Evolutionary conservation across 2,329 filamentous ascomycete species (phyloP).

Genomic region (Blastomyces emzantsi): DNA sequence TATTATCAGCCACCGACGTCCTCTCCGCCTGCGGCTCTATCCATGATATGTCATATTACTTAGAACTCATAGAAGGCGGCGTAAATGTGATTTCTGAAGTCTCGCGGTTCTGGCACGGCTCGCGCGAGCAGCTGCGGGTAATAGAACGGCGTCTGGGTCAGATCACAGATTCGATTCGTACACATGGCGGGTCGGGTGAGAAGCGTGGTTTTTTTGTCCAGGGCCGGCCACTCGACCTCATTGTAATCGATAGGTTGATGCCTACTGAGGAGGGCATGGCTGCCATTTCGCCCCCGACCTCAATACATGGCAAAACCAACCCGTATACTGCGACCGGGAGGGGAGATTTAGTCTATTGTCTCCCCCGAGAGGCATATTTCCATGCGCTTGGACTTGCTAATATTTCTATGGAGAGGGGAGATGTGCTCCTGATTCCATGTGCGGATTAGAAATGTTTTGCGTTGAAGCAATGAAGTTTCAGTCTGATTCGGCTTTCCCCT

Average conservation of each 20-base stretch:
- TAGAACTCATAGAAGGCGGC: constrained; percentile 47
- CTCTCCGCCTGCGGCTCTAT: constrained; percentile 52
- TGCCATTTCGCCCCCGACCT: constrained; percentile 27
- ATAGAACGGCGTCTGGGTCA: constrained; percentile 41
- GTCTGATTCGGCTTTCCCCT: neutral
- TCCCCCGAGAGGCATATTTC: constrained; percentile 23
- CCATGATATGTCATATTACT: constrained; percentile 42
- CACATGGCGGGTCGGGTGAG: constrained; percentile 25
- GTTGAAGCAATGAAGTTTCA: neutral
- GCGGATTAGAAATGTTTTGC: neutral
- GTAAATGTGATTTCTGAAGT: constrained; percentile 49
- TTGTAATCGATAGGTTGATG: constrained; percentile 4
- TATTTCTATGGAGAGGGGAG: constrained; percentile 19
- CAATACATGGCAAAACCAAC: constrained; percentile 14
- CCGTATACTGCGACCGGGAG: constrained; percentile 17
- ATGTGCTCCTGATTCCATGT: constrained; percentile 23
- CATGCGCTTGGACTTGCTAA: constrained; percentile 23
- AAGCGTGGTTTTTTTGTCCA: constrained; percentile 32
- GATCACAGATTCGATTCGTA: constrained; percentile 32
- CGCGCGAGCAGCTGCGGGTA: constrained; percentile 42
- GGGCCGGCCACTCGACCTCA: constrained; percentile 29
- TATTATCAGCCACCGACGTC: constrained; percentile 57
- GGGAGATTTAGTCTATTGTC: constrained; percentile 39
- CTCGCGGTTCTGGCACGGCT: constrained; percentile 51
- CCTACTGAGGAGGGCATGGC: neutral